A percentile compares a stretch with the other conserved stretches of the same genome.
These are phyloP conservation scores for Kodamaea arcana DNA, from an alignment of 1,139 yeast species.

Conservation along the genomic window DNA sequence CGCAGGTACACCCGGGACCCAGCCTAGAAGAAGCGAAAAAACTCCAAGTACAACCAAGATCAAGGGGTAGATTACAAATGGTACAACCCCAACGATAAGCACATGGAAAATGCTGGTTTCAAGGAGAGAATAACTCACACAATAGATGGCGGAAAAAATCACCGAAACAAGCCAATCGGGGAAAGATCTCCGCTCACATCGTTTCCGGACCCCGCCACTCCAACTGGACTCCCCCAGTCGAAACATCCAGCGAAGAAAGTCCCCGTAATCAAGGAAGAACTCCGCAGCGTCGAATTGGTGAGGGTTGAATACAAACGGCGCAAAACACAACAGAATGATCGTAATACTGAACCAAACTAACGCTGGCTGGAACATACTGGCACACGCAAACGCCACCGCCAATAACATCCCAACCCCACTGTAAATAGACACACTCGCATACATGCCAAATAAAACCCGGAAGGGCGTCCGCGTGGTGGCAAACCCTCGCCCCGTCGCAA, in stretches of 20 bases:
- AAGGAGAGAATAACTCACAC: too few relatives aligned
- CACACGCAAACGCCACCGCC: constrained; percentile 58
- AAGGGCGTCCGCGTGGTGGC: constrained; percentile 69
- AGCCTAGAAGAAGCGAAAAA: constrained; percentile 45
- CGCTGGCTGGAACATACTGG: constrained; percentile 73
- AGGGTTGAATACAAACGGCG: constrained; percentile 83
- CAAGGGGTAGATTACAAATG: too few relatives aligned
- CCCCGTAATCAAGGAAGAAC: constrained; percentile 69
- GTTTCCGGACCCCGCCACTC: constrained; percentile 18
- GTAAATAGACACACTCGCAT: constrained; percentile 61
- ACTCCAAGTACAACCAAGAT: constrained; percentile 40
- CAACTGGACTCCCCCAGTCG: constrained; percentile 16
- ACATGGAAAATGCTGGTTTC: too few relatives aligned
- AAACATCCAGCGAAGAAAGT: constrained; percentile 62
- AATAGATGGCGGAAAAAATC: too few relatives aligned
- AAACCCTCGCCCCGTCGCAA: constrained; percentile 83
- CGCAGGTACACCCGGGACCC: constrained; percentile 34
- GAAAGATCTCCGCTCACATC: constrained; percentile 48
- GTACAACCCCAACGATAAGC: too few relatives aligned
- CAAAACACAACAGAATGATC: constrained; percentile 62
- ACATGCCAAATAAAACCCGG: constrained; percentile 56
- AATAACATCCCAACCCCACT: constrained; percentile 58
- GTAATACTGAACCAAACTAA: constrained; percentile 84
- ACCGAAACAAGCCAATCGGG: constrained; percentile 53
- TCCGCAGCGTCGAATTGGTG: constrained; percentile 73